Evolutionary conservation across 306 rosid species (phyloP).

Genomic region (Leucaena leucocephala): DNA sequence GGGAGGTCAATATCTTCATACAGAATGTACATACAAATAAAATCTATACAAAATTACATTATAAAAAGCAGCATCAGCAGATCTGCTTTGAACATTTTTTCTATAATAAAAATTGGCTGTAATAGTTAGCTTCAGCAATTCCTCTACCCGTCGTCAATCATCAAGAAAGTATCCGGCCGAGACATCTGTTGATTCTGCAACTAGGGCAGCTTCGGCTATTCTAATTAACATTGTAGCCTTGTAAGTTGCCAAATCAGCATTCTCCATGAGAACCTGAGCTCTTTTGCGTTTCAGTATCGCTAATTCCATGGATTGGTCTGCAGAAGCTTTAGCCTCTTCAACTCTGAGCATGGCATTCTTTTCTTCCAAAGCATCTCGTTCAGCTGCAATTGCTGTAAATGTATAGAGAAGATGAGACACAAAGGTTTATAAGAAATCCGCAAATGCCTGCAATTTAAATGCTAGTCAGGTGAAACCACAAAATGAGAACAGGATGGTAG

Average conservation of each 20-base stretch:
- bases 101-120: conserved; percentile 30
- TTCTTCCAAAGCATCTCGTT: conserved; percentile 53
- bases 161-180: conserved; percentile 55
- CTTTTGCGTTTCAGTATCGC: conserved; percentile 62
- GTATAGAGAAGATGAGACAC: conserved; percentile 25
- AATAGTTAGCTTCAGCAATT: conserved; percentile 39
- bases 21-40: conserved; percentile 64
- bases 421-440: not conserved
- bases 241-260: conserved; percentile 70
- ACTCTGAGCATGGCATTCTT: conserved; percentile 46
- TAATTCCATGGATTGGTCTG: conserved; percentile 42
- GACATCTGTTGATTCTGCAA: conserved; percentile 43
- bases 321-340: conserved; percentile 61
- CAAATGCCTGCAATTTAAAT: conserved; percentile 25
- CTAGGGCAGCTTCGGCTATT: conserved; percentile 64
- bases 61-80: conserved; percentile 25
- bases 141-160: conserved; percentile 40
- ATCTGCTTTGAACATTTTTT: conserved; percentile 19
- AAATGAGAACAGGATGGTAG: not conserved
- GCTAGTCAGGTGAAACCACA: not conserved
- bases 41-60: conserved; percentile 70
- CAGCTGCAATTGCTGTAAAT: conserved; percentile 52
- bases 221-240: conserved; percentile 62
- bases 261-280: conserved; percentile 65
- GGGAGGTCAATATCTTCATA: conserved; percentile 54